A percentile compares a stretch with the other conserved stretches of the same genome.
phyloP scores from a whole-genome alignment of 2,329 filamentous ascomycete genomes.

The Arthrinium puccinioides region DNA sequence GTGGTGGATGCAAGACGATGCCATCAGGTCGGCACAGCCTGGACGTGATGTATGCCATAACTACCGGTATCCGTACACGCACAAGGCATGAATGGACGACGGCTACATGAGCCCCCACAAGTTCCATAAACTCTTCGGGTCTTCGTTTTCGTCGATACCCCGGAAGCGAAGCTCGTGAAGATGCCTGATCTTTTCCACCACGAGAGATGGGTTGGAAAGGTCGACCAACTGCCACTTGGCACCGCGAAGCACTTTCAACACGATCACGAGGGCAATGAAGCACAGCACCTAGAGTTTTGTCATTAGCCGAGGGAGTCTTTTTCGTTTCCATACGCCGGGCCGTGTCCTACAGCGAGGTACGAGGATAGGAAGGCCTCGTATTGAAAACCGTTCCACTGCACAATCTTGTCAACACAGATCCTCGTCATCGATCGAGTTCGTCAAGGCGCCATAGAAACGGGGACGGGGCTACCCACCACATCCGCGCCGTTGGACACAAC shows the following conservation, averaged over 20 bases:
- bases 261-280: slow-evolving; percentile 21
- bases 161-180: slow-evolving; percentile 16
- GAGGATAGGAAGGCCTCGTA: slow-evolving; percentile 27
- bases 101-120: neutral
- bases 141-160: neutral
- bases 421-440: no score
- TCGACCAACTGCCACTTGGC: slow-evolving; percentile 23
- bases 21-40: no score
- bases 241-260: slow-evolving; percentile 18
- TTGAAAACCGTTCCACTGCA: slow-evolving; percentile 28
- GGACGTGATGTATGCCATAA: no score
- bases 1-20: no score
- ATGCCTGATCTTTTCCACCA: slow-evolving; percentile 19
- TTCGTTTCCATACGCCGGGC: neutral
- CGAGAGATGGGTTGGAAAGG: slow-evolving; percentile 18
- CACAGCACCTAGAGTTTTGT: slow-evolving; percentile 16
- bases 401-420: no score
- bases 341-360: slow-evolving; percentile 27
- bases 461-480: no score
- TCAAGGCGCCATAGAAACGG: no score
- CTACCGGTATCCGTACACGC: no score
- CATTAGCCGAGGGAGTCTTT: neutral
- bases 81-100: no score
- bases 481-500: slow-evolving; percentile 25
- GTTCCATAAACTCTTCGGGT: neutral